These are phyloP conservation scores for Taxawa tesnikishii DNA, from an alignment of 2,329 filamentous ascomycete genomes.

Conservation along the genomic window DNA sequence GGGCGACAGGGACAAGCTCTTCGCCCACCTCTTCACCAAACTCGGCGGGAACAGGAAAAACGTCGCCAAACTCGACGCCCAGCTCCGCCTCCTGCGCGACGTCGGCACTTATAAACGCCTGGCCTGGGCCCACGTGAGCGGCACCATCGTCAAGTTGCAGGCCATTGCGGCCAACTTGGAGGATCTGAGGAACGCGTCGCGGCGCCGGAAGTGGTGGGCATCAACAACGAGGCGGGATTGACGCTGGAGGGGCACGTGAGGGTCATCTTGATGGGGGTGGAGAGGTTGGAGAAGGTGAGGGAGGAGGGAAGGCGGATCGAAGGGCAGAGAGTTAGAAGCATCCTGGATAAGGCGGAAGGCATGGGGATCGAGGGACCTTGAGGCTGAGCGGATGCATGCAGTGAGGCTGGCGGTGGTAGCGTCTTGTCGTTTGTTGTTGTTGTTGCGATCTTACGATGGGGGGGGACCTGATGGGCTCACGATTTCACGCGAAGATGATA, in stretches of 20 bases:
- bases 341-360: constrained; percentile 5
- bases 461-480: too few species aligned
- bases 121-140: constrained; percentile 56
- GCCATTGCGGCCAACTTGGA: constrained; percentile 59
- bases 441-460: too few species aligned
- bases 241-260: constrained; percentile 65
- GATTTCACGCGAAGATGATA: too few species aligned
- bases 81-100: constrained; percentile 51
- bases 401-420: too few species aligned
- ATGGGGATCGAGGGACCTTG: background rate
- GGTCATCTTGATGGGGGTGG: constrained; percentile 59
- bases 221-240: constrained; percentile 31
- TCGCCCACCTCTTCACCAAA: constrained; percentile 61
- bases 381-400: too few species aligned
- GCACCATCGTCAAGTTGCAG: constrained; percentile 60
- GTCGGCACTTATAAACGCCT: constrained; percentile 54
- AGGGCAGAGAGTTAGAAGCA: constrained; percentile 6
- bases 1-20: constrained; percentile 50
- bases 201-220: constrained; percentile 47
- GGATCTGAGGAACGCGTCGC: constrained; percentile 61
- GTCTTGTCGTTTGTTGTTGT: too few species aligned
- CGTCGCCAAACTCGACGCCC: constrained; percentile 48
- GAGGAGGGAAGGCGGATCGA: constrained; percentile 29
- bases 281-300: constrained; percentile 55
- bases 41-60: constrained; percentile 56